Conservation (phyloP, 495 filamentous ascomycete genomes). For the Aspergillus ellipticus region DNA sequence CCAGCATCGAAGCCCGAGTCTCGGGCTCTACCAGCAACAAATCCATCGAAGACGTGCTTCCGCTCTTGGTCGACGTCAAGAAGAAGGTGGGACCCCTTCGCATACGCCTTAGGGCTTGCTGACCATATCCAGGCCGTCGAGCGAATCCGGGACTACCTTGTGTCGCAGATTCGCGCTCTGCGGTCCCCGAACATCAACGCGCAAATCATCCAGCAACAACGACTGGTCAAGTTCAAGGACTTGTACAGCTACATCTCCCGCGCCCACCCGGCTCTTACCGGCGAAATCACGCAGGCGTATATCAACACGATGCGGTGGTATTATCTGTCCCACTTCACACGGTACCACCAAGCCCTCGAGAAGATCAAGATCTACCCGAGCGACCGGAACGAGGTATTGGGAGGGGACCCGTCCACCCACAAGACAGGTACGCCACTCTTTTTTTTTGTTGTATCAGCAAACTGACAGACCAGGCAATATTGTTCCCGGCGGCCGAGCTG, state of each 20-base stretch:
- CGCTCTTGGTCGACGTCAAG: conserved; percentile 75
- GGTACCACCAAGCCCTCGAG: conserved; percentile 77
- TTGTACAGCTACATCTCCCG: conserved; percentile 78
- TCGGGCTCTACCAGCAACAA: conserved; percentile 62
- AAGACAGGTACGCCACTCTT: conserved; percentile 43
- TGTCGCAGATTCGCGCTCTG: conserved; percentile 87
- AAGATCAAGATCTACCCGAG: conserved; percentile 79
- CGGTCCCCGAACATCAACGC: conserved; percentile 93
- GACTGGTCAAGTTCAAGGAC: conserved; percentile 82
- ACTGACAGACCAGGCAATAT: conserved; percentile 27
- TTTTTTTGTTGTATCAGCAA: neutral
- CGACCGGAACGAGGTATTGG: conserved; percentile 82
- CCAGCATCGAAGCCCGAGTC: conserved; percentile 62
- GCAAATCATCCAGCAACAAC: conserved; percentile 89
- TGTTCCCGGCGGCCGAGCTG: conserved; percentile 33
- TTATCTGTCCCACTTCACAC: conserved; percentile 84
- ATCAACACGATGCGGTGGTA: conserved; percentile 99
- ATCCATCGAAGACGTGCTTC: conserved; percentile 76
- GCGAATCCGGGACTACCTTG: conserved; percentile 88
- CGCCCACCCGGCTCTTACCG: conserved; percentile 72
- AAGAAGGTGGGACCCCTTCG: conserved; percentile 60
- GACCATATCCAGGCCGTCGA: conserved; percentile 67
- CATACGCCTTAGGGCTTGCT: conserved; percentile 1
- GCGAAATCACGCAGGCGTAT: conserved; percentile 89
- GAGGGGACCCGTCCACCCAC: conserved; percentile 65